Base-by-base conservation (phyloP, 2,329 filamentous ascomycete species). In the Calonectria honghensis region DNA sequence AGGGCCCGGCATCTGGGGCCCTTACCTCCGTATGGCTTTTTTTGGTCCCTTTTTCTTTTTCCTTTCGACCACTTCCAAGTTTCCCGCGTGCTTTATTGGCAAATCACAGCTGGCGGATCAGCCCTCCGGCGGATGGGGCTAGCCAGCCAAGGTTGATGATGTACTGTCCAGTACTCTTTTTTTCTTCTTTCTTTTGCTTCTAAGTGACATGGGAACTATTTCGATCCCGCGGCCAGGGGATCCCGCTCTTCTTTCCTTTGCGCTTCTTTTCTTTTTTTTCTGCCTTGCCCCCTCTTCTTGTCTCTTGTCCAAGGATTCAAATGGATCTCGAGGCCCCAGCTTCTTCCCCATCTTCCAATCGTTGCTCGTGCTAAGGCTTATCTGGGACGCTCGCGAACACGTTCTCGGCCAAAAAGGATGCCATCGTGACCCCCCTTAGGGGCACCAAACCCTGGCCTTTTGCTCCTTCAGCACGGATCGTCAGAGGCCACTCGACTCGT, bases 1-100 rank as follows among this genome's bases (percentile, higher is more conserved):
- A 70, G 31, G 45, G 59, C 68, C 68, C 68, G 68, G 67, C 67
- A n/a, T 63, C 31, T 39, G 67, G 67, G 32, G 35, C 39, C n/a
- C 59, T 41, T 29, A 13, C 27, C 27, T 67, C 31, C 51, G 20
- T 32, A 27, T 29, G 66, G 59, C 37, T 63, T 63, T 41, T 63
- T 63, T 59, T 41, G 32, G 65, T 14, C n/a, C 31, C 11, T 48
- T 24, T 50, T 27, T 37, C 18, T 20, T 66, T 50, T 41, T 50
- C 6, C 24, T 24, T 31, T 41, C 2, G 27, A 7, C 27, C 18
- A 20, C 18, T 48, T n/a, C 52, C 31, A 59, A 18, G 52, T 32
- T 59, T 59, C 52, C 31, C 31, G 52, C 37, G 16, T 35, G 6
- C 31, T 32, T 9, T 37, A 59, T 37, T 59, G 52, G 52, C 52